phyloP scores from a whole-genome alignment of 2,329 filamentous ascomycete genomes.

The Fonsecaea monophora region DNA sequence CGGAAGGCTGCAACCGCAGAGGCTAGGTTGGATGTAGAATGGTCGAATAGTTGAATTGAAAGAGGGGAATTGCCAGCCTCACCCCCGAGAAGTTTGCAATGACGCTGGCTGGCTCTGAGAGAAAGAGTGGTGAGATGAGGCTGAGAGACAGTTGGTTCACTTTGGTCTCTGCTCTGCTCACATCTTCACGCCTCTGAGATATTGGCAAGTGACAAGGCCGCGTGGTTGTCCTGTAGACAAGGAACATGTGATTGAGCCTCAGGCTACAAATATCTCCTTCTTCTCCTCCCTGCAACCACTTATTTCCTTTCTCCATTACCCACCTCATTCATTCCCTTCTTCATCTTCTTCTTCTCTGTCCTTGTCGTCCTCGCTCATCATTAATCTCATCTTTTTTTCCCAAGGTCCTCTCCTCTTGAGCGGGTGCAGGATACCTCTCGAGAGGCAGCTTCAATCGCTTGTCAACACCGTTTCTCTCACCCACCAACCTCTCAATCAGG shows the following conservation, averaged over 20 bases:
- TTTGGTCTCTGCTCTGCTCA: not conserved
- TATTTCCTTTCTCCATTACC: not conserved
- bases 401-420: not conserved
- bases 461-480: not conserved
- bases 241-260: constrained; percentile 7
- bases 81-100: not conserved
- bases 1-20: not conserved
- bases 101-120: not conserved
- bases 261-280: constrained; percentile 14
- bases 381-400: not conserved
- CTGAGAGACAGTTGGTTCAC: not conserved
- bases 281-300: constrained; percentile 1
- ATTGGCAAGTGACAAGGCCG: not conserved
- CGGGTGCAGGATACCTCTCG: not conserved
- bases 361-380: not conserved
- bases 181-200: not conserved
- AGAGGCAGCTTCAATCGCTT: not conserved
- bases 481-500: not conserved
- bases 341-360: not conserved
- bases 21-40: constrained; percentile 8
- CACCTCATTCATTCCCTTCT: not conserved
- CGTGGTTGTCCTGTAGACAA: not conserved
- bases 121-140: not conserved
- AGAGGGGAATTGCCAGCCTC: not conserved
- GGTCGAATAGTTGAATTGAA: not conserved